These are phyloP conservation scores for Neurospora sp. DNA, from an alignment of 495 filamentous ascomycete species.

Conservation along the genomic window DNA sequence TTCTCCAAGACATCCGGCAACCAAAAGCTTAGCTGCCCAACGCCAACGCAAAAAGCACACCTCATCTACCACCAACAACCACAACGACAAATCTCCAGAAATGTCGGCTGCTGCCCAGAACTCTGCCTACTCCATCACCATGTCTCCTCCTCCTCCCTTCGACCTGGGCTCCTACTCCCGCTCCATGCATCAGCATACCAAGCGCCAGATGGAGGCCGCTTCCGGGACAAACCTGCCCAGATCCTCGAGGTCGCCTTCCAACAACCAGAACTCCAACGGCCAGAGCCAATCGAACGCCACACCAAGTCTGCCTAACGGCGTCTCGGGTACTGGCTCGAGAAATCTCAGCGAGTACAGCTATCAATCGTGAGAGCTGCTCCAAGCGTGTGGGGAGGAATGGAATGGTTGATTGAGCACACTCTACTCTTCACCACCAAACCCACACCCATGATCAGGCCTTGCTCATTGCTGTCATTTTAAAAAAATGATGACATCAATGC, in stretches of 20 bases:
- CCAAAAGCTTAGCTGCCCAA: background rate
- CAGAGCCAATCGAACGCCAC: slow-evolving; percentile 12
- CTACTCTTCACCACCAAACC: background rate
- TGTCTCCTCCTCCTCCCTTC: slow-evolving; percentile 31
- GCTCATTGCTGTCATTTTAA: background rate
- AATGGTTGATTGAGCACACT: background rate
- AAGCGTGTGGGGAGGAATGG: background rate
- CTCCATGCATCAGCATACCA: slow-evolving; percentile 42
- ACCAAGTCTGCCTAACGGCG: slow-evolving; percentile 24
- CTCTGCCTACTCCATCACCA: slow-evolving; percentile 16
- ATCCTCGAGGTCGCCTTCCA: background rate
- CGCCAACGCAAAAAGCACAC: background rate
- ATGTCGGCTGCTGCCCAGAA: slow-evolving; percentile 26
- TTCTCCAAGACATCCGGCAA: background rate
- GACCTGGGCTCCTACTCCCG: slow-evolving; percentile 35
- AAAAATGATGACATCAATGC: background rate
- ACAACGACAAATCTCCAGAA: background rate
- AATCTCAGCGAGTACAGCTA: slow-evolving; percentile 11
- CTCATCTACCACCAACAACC: background rate
- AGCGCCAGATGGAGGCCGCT: slow-evolving; percentile 40
- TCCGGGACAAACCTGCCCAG: slow-evolving; percentile 13
- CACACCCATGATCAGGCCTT: background rate
- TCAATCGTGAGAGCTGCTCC: slow-evolving; percentile 4
- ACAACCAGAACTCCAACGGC: slow-evolving; percentile 7
- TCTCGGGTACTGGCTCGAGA: slow-evolving; percentile 6